phyloP scores from a whole-genome alignment of 805 yeast genomes.

The Monosporozyma yasuniensis region DNA sequence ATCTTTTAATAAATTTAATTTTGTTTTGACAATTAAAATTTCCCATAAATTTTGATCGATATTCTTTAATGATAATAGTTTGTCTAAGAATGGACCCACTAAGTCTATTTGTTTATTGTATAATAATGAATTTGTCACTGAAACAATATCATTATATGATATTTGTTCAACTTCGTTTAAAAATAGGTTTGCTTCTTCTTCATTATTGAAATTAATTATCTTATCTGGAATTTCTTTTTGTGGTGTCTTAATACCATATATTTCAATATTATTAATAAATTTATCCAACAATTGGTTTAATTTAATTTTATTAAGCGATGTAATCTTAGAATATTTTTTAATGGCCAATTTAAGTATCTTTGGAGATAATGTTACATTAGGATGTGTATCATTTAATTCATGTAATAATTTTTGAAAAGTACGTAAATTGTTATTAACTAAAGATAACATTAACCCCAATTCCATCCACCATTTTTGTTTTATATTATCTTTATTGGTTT shows the following conservation, averaged over 20 bases:
- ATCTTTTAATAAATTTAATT: conserved; percentile 13
- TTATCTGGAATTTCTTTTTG: background rate
- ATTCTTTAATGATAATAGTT: conserved; percentile 16
- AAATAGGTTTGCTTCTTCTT: conserved; percentile 25
- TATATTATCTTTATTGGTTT: conserved; percentile 28
- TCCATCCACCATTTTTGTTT: conserved; percentile 49
- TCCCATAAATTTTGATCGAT: conserved; percentile 1
- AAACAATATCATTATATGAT: conserved; percentile 20
- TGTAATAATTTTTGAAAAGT: conserved; percentile 32
- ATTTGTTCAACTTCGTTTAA: conserved; percentile 25
- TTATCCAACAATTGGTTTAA: conserved; percentile 30
- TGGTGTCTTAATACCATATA: conserved; percentile 13
- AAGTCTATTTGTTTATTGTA: conserved; percentile 8
- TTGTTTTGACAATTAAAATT: conserved; percentile 17
- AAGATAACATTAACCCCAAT: conserved; percentile 35
- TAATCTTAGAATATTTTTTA: conserved; percentile 23
- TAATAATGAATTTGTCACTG: conserved; percentile 21
- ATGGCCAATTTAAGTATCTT: conserved; percentile 32
- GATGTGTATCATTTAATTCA: conserved; percentile 20
- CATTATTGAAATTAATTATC: conserved; percentile 14
- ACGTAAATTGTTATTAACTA: conserved; percentile 28
- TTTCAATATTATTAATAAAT: conserved; percentile 20
- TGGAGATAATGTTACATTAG: conserved; percentile 31
- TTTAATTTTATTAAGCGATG: conserved; percentile 15
- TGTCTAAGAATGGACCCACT: conserved; percentile 18